Evolutionary conservation across 1,284 basidiomycete genomes (phyloP).

Genomic region (Leccinum fallax): DNA sequence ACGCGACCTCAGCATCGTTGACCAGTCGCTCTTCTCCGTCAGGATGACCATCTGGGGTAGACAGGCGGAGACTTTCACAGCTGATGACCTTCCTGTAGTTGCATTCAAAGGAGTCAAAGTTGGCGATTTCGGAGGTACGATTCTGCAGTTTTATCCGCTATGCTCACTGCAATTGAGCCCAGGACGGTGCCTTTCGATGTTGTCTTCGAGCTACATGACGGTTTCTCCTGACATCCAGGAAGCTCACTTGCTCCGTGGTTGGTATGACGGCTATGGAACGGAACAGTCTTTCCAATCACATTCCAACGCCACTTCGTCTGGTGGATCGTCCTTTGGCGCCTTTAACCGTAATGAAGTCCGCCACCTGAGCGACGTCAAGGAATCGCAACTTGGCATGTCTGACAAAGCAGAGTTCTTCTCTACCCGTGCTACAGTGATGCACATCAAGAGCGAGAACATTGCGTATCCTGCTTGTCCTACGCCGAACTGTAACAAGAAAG

Average conservation of each 20-base stretch:
- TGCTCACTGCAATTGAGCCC: constrained; percentile 5
- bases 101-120: constrained; percentile 97
- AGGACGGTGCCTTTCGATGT: constrained; percentile 81
- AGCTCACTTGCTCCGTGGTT: constrained; percentile 85
- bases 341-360: constrained; percentile 76
- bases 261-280: constrained; percentile 80
- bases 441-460: constrained; percentile 86
- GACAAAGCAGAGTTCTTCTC: constrained; percentile 88
- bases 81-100: constrained; percentile 67
- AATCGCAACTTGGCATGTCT: constrained; percentile 72
- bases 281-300: constrained; percentile 72
- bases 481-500: constrained; percentile 90
- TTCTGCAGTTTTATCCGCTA: background rate
- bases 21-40: constrained; percentile 80
- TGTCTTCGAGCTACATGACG: constrained; percentile 70
- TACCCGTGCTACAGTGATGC: constrained; percentile 83
- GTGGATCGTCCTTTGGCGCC: constrained; percentile 42
- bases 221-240: constrained; percentile 90
- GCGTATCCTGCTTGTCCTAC: constrained; percentile 91
- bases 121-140: constrained; percentile 86
- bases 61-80: constrained; percentile 82
- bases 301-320: constrained; percentile 47
- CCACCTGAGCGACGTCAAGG: constrained; percentile 83
- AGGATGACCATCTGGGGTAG: constrained; percentile 96
- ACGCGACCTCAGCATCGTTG: constrained; percentile 88